Conservation (phyloP, 179 eudicot genomes). For the Actinidia chinensis region DNA sequence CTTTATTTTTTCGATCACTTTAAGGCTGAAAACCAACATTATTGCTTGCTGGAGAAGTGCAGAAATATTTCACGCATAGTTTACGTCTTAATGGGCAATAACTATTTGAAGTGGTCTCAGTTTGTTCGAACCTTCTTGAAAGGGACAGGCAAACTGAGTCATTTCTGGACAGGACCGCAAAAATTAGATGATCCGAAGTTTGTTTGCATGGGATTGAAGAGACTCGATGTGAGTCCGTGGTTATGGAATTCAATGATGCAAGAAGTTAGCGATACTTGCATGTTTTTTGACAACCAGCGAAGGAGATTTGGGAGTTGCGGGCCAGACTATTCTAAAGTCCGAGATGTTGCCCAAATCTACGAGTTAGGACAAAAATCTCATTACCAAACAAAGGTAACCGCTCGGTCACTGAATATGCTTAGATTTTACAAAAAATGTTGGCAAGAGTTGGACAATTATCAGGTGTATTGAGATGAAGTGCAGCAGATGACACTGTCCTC, state of each 20-base stretch:
- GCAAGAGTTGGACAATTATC: neutral
- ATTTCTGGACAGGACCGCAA: too few species aligned
- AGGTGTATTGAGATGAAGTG: too few species aligned
- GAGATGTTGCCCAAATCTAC: neutral
- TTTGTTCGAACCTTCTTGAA: neutral
- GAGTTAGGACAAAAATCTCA: neutral
- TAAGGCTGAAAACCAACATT: neutral
- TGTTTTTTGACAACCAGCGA: neutral
- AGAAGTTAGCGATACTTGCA: neutral
- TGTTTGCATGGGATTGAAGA: too few species aligned
- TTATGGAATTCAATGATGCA: too few species aligned
- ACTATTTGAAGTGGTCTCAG: neutral
- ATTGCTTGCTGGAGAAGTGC: neutral
- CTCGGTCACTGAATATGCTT: neutral
- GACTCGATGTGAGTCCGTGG: too few species aligned
- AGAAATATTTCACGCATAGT: neutral
- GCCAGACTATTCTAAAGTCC: slow-evolving; percentile 5
- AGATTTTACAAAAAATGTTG: neutral
- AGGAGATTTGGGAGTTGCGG: neutral
- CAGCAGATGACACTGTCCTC: too few species aligned
- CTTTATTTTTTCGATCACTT: too few species aligned
- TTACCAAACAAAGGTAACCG: neutral
- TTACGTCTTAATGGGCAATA: neutral
- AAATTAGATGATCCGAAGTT: too few species aligned
- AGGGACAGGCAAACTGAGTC: too few species aligned